Evolutionary conservation across 2,329 filamentous ascomycete genomes (phyloP).

Genomic region (Geosmithia putterillii): DNA sequence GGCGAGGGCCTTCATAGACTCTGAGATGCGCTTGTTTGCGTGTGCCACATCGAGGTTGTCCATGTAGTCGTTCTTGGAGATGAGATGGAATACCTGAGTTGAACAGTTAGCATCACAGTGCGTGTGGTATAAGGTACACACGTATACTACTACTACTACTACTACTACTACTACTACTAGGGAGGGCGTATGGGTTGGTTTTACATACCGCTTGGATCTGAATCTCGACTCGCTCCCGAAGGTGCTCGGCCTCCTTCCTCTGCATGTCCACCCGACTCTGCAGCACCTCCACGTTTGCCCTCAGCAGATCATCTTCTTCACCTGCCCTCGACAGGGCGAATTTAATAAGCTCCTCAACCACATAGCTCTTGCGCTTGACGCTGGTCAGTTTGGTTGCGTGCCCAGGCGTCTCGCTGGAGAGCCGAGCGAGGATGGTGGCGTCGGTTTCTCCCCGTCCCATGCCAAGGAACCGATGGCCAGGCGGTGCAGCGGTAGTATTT

Average conservation of each 20-base stretch:
- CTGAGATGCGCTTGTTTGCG: slow-evolving; percentile 17
- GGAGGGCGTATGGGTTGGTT: not conserved
- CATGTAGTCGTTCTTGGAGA: slow-evolving; percentile 22
- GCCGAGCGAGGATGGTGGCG: slow-evolving; percentile 10
- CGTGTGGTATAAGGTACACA: not conserved
- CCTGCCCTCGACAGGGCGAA: slow-evolving; percentile 12
- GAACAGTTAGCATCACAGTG: not conserved
- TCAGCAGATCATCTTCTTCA: slow-evolving; percentile 9
- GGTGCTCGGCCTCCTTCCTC: slow-evolving; percentile 20
- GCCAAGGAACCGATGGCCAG: slow-evolving; percentile 12
- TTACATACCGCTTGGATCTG: slow-evolving; percentile 23
- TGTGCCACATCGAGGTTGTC: slow-evolving; percentile 17
- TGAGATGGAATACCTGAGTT: slow-evolving; percentile 21
- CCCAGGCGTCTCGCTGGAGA: slow-evolving; percentile 21
- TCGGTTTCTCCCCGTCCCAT: slow-evolving; percentile 19
- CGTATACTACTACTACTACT: no score
- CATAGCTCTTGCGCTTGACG: slow-evolving; percentile 20
- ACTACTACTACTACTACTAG: no score
- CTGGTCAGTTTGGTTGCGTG: slow-evolving; percentile 23
- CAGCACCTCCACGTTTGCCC: slow-evolving; percentile 14
- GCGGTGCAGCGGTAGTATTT: slow-evolving; percentile 5
- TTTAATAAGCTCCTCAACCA: slow-evolving; percentile 17
- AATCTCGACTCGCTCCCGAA: slow-evolving; percentile 22
- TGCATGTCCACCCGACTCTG: slow-evolving; percentile 21
- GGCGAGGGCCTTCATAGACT: slow-evolving; percentile 29